phyloP scores from a whole-genome alignment of 257 asterid genomes.

The Lycium barbarum region DNA sequence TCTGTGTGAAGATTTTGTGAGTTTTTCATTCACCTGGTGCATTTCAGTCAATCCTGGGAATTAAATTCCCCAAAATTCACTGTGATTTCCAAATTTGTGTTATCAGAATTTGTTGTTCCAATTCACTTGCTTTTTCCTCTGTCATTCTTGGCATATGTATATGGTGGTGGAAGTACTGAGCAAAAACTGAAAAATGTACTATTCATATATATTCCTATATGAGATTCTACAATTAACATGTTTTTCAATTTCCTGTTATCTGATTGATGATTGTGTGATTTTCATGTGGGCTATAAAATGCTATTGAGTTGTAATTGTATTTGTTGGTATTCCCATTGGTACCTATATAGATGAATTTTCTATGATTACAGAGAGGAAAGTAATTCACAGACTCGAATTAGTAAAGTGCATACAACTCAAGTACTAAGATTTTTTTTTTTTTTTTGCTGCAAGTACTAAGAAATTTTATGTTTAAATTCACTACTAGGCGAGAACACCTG shows the following conservation, averaged over 20 bases:
- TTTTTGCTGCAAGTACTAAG: neutral
- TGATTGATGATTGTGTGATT: neutral
- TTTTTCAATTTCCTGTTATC: neutral
- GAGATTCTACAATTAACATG: conserved; percentile 3
- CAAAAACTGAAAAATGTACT: neutral
- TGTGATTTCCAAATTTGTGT: conserved; percentile 41
- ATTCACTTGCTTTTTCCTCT: conserved; percentile 32
- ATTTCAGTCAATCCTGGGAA: conserved; percentile 48
- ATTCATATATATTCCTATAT: neutral
- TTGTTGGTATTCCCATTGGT: neutral
- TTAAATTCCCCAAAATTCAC: conserved; percentile 47
- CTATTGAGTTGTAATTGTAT: neutral
- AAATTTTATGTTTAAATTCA: neutral
- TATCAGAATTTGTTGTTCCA: conserved; percentile 25
- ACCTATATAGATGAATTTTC: neutral
- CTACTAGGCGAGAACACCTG: neutral
- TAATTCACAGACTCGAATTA: neutral
- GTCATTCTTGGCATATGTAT: conserved; percentile 3
- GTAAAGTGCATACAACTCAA: neutral
- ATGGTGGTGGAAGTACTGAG: conserved; percentile 12
- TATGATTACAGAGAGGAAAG: neutral
- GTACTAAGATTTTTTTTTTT: neutral
- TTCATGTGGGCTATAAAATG: neutral
- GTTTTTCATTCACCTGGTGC: conserved; percentile 42
- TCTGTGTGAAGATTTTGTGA: conserved; percentile 43